Evolutionary conservation across 208 protist genomes (phyloP).

Genomic region (Leishmania major): DNA sequence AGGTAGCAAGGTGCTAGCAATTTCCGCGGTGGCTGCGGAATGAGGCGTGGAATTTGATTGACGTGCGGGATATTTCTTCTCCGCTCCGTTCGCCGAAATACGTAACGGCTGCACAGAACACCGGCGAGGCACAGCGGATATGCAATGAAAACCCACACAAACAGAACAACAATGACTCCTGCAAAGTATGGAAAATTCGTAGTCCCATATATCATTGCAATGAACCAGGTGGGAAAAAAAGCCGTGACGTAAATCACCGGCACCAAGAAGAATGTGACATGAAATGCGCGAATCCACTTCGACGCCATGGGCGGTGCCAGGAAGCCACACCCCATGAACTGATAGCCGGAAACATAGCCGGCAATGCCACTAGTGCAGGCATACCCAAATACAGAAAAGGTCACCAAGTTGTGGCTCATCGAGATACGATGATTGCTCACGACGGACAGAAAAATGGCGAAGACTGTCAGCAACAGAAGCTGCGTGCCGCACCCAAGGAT

Average conservation of each 20-base stretch:
- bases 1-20: constrained; percentile 31
- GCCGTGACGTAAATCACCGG: constrained; percentile 8
- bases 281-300: constrained; percentile 36
- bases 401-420: constrained; percentile 22
- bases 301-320: constrained; percentile 27
- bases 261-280: constrained; percentile 19
- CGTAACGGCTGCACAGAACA: constrained; percentile 82
- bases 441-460: constrained; percentile 34
- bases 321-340: constrained; percentile 29
- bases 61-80: constrained; percentile 73
- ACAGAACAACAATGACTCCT: constrained; percentile 56
- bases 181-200: constrained; percentile 59
- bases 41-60: constrained; percentile 92
- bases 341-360: constrained; percentile 33
- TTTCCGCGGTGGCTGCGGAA: constrained; percentile 84
- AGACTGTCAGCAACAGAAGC: constrained; percentile 24
- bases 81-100: constrained; percentile 30
- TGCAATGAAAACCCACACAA: constrained; percentile 81
- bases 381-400: constrained; percentile 24
- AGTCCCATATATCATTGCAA: constrained; percentile 56
- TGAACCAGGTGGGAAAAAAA: neutral
- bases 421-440: constrained; percentile 23
- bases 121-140: constrained; percentile 91
- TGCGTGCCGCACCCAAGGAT: constrained; percentile 79
- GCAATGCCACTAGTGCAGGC: constrained; percentile 17